Evolutionary conservation across 2,329 filamentous ascomycete species (phyloP).

Genomic region (Colletotrichum liaoningense): DNA sequence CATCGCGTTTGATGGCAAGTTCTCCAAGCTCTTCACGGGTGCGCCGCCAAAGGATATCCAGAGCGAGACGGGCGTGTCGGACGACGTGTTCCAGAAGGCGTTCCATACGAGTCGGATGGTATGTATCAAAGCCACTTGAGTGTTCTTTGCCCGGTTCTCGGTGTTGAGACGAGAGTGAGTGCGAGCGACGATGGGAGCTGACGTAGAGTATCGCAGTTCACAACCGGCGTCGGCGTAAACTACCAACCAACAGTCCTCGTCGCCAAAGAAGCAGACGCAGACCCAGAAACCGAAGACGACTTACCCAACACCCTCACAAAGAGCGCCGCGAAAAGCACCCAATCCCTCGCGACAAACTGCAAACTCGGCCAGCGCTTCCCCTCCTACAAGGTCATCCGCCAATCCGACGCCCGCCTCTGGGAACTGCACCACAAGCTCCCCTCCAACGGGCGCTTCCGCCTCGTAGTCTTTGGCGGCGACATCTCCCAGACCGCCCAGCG

Average conservation of each 20-base stretch:
- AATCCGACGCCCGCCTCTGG: constrained; percentile 66
- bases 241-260: constrained; percentile 68
- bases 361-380: constrained; percentile 69
- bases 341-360: constrained; percentile 56
- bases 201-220: constrained; percentile 33
- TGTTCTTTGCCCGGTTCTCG: background rate
- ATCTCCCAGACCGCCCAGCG: constrained; percentile 57
- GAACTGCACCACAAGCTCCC: constrained; percentile 69
- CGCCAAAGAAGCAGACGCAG: constrained; percentile 55
- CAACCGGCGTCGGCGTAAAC: constrained; percentile 55
- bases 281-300: constrained; percentile 39
- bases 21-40: constrained; percentile 66
- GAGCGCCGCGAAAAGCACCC: constrained; percentile 46
- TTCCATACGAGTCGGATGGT: constrained; percentile 67
- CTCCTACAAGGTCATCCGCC: constrained; percentile 69
- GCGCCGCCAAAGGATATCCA: constrained; percentile 67
- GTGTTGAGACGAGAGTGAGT: background rate
- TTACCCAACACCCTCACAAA: constrained; percentile 58
- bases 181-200: background rate
- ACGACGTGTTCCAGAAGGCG: constrained; percentile 71
- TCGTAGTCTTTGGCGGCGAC: constrained; percentile 73
- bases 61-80: constrained; percentile 70
- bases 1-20: constrained; percentile 72
- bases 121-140: background rate
- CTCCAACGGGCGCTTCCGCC: constrained; percentile 66